Conservation (phyloP, 108 stramenopile genomes). For the Pseudonitzschia multistriata region DNA sequence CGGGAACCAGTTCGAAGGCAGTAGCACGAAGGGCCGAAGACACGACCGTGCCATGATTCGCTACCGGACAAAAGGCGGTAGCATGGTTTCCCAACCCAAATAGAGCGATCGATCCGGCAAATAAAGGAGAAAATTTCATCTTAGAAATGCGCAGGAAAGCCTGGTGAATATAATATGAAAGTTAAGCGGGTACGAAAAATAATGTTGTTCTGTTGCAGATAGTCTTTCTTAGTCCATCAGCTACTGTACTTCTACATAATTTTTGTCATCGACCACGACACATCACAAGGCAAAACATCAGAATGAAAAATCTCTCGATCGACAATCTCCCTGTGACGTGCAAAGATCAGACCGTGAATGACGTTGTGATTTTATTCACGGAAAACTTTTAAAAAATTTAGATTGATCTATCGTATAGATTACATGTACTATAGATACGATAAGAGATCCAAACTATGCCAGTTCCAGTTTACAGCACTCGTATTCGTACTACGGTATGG, state of each 20-base stretch:
- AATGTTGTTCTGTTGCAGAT: not conserved
- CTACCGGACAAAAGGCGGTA: not conserved
- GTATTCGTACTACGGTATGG: too few relatives aligned
- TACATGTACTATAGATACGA: too few relatives aligned
- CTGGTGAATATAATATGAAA: too few relatives aligned
- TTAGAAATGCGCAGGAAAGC: not conserved
- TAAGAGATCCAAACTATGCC: too few relatives aligned
- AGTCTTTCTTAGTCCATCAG: not conserved
- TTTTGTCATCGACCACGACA: not conserved
- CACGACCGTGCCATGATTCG: not conserved
- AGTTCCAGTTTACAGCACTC: too few relatives aligned
- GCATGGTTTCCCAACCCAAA: not conserved
- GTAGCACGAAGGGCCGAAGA: not conserved
- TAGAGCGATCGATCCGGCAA: not conserved
- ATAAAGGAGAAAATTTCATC: not conserved
- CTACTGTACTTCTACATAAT: not conserved
- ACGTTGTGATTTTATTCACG: not conserved
- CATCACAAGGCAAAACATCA: slow-evolving; percentile 1
- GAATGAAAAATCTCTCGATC: not conserved
- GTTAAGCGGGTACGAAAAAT: too few relatives aligned
- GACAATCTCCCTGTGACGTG: not conserved
- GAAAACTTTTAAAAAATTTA: not conserved
- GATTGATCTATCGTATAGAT: not conserved
- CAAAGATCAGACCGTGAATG: not conserved
- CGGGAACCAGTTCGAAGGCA: slow-evolving; percentile 52